Conservation (phyloP, 306 rosid species). For the Cotoneaster glaucophyllus region DNA sequence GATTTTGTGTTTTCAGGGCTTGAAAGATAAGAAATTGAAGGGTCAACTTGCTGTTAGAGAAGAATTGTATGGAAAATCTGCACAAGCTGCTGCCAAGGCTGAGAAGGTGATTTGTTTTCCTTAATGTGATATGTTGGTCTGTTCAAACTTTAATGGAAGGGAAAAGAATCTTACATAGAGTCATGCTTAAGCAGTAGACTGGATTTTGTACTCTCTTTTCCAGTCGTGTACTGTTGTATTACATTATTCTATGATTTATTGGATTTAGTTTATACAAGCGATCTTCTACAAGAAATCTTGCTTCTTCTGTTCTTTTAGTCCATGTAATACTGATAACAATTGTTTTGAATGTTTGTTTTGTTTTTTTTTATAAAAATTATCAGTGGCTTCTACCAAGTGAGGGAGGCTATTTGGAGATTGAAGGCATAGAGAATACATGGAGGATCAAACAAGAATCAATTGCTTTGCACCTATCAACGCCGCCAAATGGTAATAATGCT, state of each 20-base stretch:
- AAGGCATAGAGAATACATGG: slow-evolving; percentile 83
- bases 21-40: too few species aligned
- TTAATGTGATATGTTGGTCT: neutral
- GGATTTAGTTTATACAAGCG: neutral
- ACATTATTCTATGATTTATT: neutral
- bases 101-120: slow-evolving; percentile 49
- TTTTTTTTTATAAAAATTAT: neutral
- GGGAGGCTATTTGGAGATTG: slow-evolving; percentile 73
- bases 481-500: slow-evolving; percentile 71
- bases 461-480: slow-evolving; percentile 88
- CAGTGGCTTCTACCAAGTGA: slow-evolving; percentile 89
- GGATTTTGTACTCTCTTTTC: neutral
- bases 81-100: neutral
- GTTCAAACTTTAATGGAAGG: neutral
- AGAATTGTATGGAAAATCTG: too few species aligned
- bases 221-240: neutral
- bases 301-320: neutral
- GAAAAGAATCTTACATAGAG: neutral
- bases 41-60: too few species aligned
- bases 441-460: slow-evolving; percentile 61
- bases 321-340: neutral
- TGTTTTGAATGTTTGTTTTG: neutral
- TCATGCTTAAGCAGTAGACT: neutral
- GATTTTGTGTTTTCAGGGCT: too few species aligned
- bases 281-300: neutral